Percentiles rank a stretch among this genome's conserved stretches.
These are phyloP conservation scores for Tuber brumale DNA, from an alignment of 495 filamentous ascomycete genomes.

Conservation along the genomic window DNA sequence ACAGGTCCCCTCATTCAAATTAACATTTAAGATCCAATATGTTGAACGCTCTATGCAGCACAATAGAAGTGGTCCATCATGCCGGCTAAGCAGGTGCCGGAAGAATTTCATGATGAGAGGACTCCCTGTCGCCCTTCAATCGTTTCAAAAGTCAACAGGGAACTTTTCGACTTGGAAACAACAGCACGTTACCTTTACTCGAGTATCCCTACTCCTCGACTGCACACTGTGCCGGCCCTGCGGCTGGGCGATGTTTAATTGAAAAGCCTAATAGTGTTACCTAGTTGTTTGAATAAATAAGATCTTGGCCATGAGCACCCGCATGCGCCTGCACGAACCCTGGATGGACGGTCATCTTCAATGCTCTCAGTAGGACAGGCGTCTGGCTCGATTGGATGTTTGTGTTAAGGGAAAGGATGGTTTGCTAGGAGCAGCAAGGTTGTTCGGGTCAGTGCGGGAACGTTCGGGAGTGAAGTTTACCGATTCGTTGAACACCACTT, in stretches of 20 bases:
- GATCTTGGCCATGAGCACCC: neutral
- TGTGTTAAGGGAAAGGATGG: neutral
- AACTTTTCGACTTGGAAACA: neutral
- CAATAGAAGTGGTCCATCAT: neutral
- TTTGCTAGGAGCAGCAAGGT: neutral
- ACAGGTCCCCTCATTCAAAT: neutral
- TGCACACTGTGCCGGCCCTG: neutral
- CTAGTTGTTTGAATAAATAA: neutral
- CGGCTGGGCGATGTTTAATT: neutral
- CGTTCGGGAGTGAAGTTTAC: neutral
- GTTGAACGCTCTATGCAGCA: neutral
- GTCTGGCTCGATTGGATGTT: neutral
- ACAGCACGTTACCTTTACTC: neutral
- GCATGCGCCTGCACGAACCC: neutral
- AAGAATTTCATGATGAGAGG: neutral
- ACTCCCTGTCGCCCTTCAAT: neutral
- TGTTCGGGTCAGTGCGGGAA: neutral
- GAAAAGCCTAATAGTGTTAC: neutral
- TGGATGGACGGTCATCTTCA: neutral
- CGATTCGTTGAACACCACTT: neutral
- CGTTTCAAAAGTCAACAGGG: neutral
- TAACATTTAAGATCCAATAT: neutral
- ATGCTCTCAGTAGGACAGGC: neutral
- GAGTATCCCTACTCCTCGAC: neutral
- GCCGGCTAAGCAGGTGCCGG: neutral